Evolutionary conservation across 768 basidiomycete species (phyloP), one percentile per base, ranked within the genome.

Genomic region (Austroboletus eburneus): DNA sequence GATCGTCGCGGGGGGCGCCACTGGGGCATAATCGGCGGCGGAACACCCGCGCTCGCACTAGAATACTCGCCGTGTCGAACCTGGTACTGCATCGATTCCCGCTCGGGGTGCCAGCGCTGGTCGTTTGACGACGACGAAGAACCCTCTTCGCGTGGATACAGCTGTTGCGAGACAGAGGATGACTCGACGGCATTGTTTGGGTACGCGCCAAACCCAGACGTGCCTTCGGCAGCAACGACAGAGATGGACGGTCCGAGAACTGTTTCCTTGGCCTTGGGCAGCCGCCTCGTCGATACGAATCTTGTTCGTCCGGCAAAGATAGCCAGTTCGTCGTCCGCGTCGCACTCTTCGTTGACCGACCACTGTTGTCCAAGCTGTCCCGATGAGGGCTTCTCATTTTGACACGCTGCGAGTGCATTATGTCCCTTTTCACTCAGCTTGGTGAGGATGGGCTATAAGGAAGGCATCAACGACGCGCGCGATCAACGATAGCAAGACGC

Each of bases 251-350:
- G 30, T 13, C 13, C 30, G 14, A 13, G 30, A 3, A 32, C 7
- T 32, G 30, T 9, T 4, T 32, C 30, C 34, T 44, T 52, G 21
- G 49, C 45, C 20, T 61, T 59, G 25, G 50, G 61, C 24, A 64
- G 45, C 59, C 66, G 67, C 54, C 74, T 72, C 8, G 70, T 66
- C 3, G 79, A 76, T 13, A 86, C 76, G 33, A 87, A 77, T 9
- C 79, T 72, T 0, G 78, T 83, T 48, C 78, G 77, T 4, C 85
- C 86, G 0, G 83, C 79, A 55, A 87, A 82, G 36, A 87, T 83
- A 0, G 78, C 70, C 4, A 88, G 69, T 50, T 85, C 85, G 48
- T 87, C 85, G 17, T 61, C 82, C 1, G 66, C 70, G 10, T 72
- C 72, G 40, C 30, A 32, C 13, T 79, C 78, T 46, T 74, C 68